phyloP scores from a whole-genome alignment of 345 rosid genomes.

The Jatropha curcas region DNA sequence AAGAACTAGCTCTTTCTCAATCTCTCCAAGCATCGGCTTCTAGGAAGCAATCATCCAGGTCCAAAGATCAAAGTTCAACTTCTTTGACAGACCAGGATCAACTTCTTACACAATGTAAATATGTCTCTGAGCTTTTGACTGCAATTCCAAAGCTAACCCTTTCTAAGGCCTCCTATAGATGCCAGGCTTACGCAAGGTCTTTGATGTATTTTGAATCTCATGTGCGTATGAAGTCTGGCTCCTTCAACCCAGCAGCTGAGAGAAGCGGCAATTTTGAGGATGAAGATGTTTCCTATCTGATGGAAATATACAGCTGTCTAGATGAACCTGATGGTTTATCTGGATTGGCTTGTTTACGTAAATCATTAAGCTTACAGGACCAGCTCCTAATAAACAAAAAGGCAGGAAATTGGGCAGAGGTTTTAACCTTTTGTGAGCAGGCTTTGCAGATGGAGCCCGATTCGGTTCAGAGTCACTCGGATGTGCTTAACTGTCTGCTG shows the following conservation, averaged over 20 bases:
- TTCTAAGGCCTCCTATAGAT: slow-evolving; percentile 85
- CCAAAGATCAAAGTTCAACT: slow-evolving; percentile 52
- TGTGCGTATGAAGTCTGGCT: slow-evolving; percentile 80
- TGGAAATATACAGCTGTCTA: slow-evolving; percentile 90
- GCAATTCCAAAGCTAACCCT: slow-evolving; percentile 87
- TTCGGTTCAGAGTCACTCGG: slow-evolving; percentile 90
- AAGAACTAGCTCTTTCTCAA: slow-evolving; percentile 77
- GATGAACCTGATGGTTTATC: slow-evolving; percentile 96
- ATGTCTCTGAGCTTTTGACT: slow-evolving; percentile 81
- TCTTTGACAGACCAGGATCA: slow-evolving; percentile 62
- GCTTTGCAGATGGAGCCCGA: slow-evolving; percentile 95
- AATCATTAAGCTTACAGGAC: slow-evolving; percentile 79
- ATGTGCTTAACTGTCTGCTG: slow-evolving; percentile 84
- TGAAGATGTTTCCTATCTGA: slow-evolving; percentile 83
- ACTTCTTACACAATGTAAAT: slow-evolving; percentile 75
- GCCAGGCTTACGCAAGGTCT: slow-evolving; percentile 95
- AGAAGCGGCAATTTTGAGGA: slow-evolving; percentile 84
- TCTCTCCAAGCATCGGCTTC: slow-evolving; percentile 54
- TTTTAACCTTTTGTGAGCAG: slow-evolving; percentile 89
- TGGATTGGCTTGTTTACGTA: slow-evolving; percentile 86
- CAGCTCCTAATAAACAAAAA: slow-evolving; percentile 81
- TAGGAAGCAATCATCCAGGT: slow-evolving; percentile 61
- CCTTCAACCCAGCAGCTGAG: slow-evolving; percentile 93
- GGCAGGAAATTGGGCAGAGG: slow-evolving; percentile 97
- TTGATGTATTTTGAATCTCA: slow-evolving; percentile 96